These are phyloP conservation scores for Xylaria digitata DNA, from an alignment of 2,329 filamentous ascomycete genomes.

Conservation along the genomic window DNA sequence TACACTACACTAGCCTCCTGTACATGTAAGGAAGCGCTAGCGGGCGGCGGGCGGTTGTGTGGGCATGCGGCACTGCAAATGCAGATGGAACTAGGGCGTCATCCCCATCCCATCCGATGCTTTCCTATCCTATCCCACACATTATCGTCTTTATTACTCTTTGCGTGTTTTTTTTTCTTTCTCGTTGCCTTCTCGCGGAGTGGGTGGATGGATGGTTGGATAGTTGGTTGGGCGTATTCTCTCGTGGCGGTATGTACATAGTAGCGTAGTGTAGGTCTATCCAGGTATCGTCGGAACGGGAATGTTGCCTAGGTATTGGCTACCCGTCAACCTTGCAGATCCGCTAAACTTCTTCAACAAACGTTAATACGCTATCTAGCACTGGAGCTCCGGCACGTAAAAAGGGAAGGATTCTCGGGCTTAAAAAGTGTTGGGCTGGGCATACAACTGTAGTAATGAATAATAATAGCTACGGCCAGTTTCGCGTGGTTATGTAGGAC, in stretches of 20 bases:
- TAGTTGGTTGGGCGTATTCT: not conserved
- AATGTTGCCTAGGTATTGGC: slow-evolving; percentile 15
- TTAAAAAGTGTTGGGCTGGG: too few relatives aligned
- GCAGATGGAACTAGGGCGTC: slow-evolving; percentile 3
- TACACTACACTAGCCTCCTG: not conserved
- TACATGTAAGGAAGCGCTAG: too few relatives aligned
- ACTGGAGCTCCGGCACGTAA: slow-evolving; percentile 16
- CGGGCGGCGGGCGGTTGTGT: not conserved
- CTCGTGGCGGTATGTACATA: slow-evolving; percentile 20
- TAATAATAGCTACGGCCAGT: slow-evolving; percentile 27
- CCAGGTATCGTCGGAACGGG: not conserved
- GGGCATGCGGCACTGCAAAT: slow-evolving; percentile 19
- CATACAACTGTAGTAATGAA: not conserved
- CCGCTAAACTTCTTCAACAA: slow-evolving; percentile 20
- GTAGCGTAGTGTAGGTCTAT: not conserved
- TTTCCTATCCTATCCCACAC: too few relatives aligned
- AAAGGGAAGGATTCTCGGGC: slow-evolving; percentile 18
- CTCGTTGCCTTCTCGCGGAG: not conserved
- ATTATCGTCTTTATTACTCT: not conserved
- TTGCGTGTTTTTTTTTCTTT: not conserved
- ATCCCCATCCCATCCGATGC: not conserved
- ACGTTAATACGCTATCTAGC: not conserved
- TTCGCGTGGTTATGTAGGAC: slow-evolving; percentile 36
- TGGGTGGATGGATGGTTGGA: not conserved
- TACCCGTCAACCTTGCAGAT: slow-evolving; percentile 19